A percentile compares a stretch with the other conserved stretches of the same genome.
These are phyloP conservation scores for Citrullus amarus DNA, from an alignment of 306 rosid species.

Conservation along the genomic window DNA sequence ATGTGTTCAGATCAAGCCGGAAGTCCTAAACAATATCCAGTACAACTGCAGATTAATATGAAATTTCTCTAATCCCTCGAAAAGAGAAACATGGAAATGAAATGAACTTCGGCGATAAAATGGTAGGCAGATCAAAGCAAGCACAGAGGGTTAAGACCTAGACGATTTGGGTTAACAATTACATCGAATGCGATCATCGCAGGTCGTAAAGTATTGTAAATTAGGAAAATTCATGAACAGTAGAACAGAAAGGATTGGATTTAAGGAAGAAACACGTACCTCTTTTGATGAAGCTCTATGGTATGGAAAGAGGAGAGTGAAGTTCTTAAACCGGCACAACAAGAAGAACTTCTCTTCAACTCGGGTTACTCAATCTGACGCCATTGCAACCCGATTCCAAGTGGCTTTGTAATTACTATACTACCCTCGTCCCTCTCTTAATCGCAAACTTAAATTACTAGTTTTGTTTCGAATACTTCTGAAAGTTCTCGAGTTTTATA, in stretches of 20 bases:
- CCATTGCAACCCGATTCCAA: background rate
- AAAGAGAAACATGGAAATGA: background rate
- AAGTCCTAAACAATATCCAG: background rate
- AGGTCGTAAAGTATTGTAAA: background rate
- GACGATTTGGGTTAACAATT: background rate
- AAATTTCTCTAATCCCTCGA: background rate
- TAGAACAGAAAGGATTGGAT: background rate
- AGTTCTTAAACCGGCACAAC: background rate
- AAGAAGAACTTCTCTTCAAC: background rate
- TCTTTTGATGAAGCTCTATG: background rate
- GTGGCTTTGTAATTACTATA: background rate
- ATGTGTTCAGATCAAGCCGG: background rate
- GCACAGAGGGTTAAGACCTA: background rate
- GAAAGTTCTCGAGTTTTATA: too few relatives aligned
- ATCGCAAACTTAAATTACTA: background rate
- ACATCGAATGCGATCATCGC: background rate
- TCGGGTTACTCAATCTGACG: background rate
- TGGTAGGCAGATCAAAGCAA: background rate
- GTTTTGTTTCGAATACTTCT: too few relatives aligned
- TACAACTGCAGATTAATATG: background rate
- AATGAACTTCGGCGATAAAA: background rate
- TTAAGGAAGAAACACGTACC: background rate
- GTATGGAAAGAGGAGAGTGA: background rate
- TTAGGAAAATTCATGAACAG: background rate
- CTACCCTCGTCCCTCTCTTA: background rate